Evolutionary conservation across 1,284 basidiomycete species (phyloP).

Genomic region (Gastroboletus turbinatus): DNA sequence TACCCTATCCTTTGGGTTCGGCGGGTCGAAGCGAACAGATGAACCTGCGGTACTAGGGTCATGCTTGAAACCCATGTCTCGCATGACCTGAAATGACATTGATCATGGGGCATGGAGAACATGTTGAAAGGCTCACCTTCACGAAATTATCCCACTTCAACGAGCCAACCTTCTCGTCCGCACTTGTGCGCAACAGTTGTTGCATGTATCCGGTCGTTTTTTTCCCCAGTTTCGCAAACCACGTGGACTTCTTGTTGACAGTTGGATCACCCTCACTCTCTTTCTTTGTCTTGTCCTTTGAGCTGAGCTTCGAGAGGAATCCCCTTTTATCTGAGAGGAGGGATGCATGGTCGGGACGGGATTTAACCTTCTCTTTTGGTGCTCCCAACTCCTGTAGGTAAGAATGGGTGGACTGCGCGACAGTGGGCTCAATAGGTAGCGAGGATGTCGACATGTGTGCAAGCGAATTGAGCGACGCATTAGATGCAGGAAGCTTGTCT

Average conservation of each 20-base stretch:
- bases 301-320: slow-evolving; percentile 50
- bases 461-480: slow-evolving; percentile 28
- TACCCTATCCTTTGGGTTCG: slow-evolving; percentile 54
- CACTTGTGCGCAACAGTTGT: slow-evolving; percentile 57
- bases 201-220: slow-evolving; percentile 60
- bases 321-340: slow-evolving; percentile 48
- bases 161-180: slow-evolving; percentile 56
- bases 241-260: slow-evolving; percentile 43
- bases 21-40: slow-evolving; percentile 78
- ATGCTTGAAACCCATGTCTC: slow-evolving; percentile 71
- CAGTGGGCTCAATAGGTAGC: slow-evolving; percentile 45
- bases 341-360: slow-evolving; percentile 55
- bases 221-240: slow-evolving; percentile 58
- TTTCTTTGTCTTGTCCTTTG: slow-evolving; percentile 38
- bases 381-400: slow-evolving; percentile 56
- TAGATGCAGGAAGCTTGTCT: slow-evolving; percentile 21
- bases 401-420: slow-evolving; percentile 66
- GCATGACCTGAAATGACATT: slow-evolving; percentile 56
- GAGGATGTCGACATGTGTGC: slow-evolving; percentile 43
- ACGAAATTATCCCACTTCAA: slow-evolving; percentile 77
- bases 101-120: background rate
- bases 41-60: slow-evolving; percentile 77
- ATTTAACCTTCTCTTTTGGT: slow-evolving; percentile 67
- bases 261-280: slow-evolving; percentile 38
- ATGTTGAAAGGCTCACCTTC: slow-evolving; percentile 39